phyloP scores from a whole-genome alignment of 2,329 filamentous ascomycete species.

The Chaetomiaceae sp. region DNA sequence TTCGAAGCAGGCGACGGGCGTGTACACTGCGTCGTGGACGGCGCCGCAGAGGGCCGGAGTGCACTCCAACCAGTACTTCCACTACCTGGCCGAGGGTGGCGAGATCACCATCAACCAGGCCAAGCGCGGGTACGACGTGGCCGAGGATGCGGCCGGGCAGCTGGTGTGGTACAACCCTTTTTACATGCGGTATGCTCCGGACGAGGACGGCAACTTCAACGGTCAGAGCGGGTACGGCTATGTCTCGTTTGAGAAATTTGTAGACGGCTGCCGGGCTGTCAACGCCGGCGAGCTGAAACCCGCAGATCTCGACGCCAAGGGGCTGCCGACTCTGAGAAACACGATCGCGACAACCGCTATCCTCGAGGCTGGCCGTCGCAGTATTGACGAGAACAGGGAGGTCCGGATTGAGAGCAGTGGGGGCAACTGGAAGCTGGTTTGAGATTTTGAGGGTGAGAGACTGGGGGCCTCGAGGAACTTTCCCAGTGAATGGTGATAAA shows the following conservation, averaged over 20 bases:
- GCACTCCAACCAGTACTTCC: slow-evolving; percentile 97
- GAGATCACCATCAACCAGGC: slow-evolving; percentile 90
- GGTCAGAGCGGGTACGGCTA: slow-evolving; percentile 92
- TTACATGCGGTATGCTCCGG: slow-evolving; percentile 91
- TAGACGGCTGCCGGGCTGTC: slow-evolving; percentile 75
- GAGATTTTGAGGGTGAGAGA: too few species aligned
- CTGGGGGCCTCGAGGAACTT: too few species aligned
- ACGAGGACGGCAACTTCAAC: slow-evolving; percentile 90
- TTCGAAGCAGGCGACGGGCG: slow-evolving; percentile 70
- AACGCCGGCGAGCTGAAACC: slow-evolving; percentile 69
- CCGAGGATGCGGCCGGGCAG: slow-evolving; percentile 67
- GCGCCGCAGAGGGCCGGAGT: slow-evolving; percentile 88
- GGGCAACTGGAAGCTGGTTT: slow-evolving; percentile 63
- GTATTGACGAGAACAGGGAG: slow-evolving; percentile 75
- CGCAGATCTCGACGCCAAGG: slow-evolving; percentile 72
- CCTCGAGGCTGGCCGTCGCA: slow-evolving; percentile 77
- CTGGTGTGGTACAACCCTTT: slow-evolving; percentile 90
- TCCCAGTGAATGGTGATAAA: too few species aligned
- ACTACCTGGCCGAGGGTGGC: slow-evolving; percentile 79
- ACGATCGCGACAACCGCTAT: slow-evolving; percentile 91
- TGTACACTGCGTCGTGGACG: slow-evolving; percentile 94
- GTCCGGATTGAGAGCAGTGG: slow-evolving; percentile 67
- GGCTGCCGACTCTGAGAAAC: slow-evolving; percentile 79
- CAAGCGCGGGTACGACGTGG: slow-evolving; percentile 89
- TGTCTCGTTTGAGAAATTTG: slow-evolving; percentile 92